Base-by-base conservation (phyloP, 225 moss, liverwort and hornwort species). In the Polytrichum commune region DNA sequence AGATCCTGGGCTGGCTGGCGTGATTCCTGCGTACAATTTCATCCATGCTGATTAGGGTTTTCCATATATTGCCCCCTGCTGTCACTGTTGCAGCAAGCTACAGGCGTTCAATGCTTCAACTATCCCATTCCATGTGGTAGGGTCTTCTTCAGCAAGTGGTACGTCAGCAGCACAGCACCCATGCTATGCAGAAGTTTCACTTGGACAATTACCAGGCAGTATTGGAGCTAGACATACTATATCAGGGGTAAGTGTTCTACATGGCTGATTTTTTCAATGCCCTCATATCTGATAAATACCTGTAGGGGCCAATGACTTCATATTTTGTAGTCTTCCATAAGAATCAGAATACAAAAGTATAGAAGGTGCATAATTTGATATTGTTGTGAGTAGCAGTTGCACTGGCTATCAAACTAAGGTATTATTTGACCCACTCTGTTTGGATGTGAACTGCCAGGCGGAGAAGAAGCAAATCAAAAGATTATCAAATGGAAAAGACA, bases 11-110 rank as follows among this genome's bases (percentile, higher is more conserved):
- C 91, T 91, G 91, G 92, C 90, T 90, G 91, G 95, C 82, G 79
- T 84, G 75, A 83, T 69, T 88, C 85, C 84, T 86, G 84, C 91
- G 84, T 83, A 86, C 86, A 84, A 89, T 68, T 77, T 84, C 85
- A 87, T 86, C 90, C 82, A 77, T 92, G 92, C 91, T 98, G 88
- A 85, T 85, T 82, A 70, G 77, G 78, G 79, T 20, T 62, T 88
- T 68, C 74, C 74, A 73, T 88, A 77, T 81, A 79, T 85, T 88
- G 88, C 87, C 86, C 90, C 92, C 84, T 91, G 88, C 88, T 93
- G 90, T 90, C 86, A 86, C 89, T 91, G 91, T 98, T 98, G 95
- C 98, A 98, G 98, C 87, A 98, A 98, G 92, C 93, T 89, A 70
- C 98, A 95, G 98, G 95, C 98, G 72, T 94, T 88, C 75, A 85